Conservation (phyloP, 2,329 filamentous ascomycete genomes). For the Chrysoporthe cubensis region DNA sequence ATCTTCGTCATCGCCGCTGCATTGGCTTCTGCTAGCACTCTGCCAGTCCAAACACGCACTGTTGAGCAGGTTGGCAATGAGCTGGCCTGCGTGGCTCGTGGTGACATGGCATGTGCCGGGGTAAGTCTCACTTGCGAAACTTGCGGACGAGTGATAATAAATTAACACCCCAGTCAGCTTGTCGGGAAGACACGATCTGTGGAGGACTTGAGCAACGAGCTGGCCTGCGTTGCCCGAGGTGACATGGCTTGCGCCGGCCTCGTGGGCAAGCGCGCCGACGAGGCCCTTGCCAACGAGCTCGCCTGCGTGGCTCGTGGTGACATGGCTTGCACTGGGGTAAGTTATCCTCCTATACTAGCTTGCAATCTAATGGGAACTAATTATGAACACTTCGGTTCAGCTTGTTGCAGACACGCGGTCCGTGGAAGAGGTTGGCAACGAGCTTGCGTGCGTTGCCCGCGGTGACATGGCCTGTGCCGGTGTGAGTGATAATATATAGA, state of each 20-base stretch:
- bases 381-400: not conserved
- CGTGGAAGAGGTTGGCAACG: not conserved
- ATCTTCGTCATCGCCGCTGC: not conserved
- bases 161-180: not conserved
- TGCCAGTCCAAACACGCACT: not conserved
- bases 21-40: not conserved
- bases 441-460: not conserved
- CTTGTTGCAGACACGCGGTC: not conserved
- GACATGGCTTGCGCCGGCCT: not conserved
- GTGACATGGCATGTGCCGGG: not conserved
- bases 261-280: not conserved
- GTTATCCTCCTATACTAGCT: not conserved
- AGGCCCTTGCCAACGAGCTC: not conserved
- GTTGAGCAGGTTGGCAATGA: not conserved
- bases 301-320: not conserved
- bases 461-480: not conserved
- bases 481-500: too few relatives aligned
- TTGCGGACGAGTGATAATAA: not conserved
- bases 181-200: not conserved
- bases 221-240: not conserved
- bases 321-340: not conserved
- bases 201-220: not conserved
- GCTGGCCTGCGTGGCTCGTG: not conserved
- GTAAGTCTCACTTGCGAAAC: not conserved
- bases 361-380: not conserved